Evolutionary conservation across 1,139 yeast genomes (phyloP).

Genomic region (Taphrina flavorubra): DNA sequence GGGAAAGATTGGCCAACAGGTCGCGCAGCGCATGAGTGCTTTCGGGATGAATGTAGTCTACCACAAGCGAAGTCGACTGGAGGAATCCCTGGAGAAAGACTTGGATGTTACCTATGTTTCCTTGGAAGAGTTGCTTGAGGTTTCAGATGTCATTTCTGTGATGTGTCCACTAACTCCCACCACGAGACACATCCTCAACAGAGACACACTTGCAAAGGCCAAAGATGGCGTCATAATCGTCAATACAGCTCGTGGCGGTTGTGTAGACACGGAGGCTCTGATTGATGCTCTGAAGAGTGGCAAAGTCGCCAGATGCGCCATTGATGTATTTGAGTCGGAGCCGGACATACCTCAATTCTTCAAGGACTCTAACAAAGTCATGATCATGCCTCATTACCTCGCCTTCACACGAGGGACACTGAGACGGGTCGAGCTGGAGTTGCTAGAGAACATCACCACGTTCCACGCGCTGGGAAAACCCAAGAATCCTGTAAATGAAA

Average conservation of each 20-base stretch:
- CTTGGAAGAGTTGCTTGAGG: slow-evolving; percentile 59
- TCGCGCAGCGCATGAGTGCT: slow-evolving; percentile 65
- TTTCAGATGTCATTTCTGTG: slow-evolving; percentile 65
- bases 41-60: slow-evolving; percentile 70
- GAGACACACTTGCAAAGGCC: slow-evolving; percentile 61
- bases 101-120: slow-evolving; percentile 59
- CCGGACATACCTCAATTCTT: slow-evolving; percentile 59
- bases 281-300: slow-evolving; percentile 66
- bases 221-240: slow-evolving; percentile 69
- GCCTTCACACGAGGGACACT: slow-evolving; percentile 69
- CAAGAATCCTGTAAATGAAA: slow-evolving; percentile 13
- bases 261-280: slow-evolving; percentile 66
- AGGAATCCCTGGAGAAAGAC: slow-evolving; percentile 61
- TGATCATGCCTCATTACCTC: slow-evolving; percentile 77
- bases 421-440: slow-evolving; percentile 62
- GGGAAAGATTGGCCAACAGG: slow-evolving; percentile 79
- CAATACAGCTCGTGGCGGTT: slow-evolving; percentile 77
- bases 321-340: slow-evolving; percentile 80
- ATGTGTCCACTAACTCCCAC: slow-evolving; percentile 66
- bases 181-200: slow-evolving; percentile 66
- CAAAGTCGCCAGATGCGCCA: slow-evolving; percentile 70
- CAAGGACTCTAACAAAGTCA: slow-evolving; percentile 55
- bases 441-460: slow-evolving; percentile 54
- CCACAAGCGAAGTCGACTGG: slow-evolving; percentile 63
- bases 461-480: slow-evolving; percentile 3